Evolutionary conservation across 495 filamentous ascomycete genomes (phyloP).

Genomic region (Penicillium pancosmium): DNA sequence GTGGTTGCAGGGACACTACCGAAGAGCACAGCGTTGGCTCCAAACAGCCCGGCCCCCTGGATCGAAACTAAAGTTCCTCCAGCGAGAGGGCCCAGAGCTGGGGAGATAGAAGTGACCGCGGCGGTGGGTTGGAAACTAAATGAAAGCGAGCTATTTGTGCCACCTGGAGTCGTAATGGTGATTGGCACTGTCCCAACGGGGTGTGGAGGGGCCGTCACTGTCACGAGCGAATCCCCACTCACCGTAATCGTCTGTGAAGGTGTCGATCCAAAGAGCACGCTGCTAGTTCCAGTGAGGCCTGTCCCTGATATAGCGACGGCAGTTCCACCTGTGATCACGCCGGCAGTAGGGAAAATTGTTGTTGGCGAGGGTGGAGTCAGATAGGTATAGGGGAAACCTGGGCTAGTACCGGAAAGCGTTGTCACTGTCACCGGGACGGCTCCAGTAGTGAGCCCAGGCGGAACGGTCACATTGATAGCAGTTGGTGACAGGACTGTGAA

Average conservation of each 20-base stretch:
- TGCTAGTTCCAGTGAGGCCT: slow-evolving; percentile 1
- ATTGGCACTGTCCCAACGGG: slow-evolving; percentile 6
- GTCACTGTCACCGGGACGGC: not conserved
- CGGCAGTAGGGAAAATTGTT: not conserved
- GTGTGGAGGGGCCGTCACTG: not conserved
- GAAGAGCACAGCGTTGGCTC: not conserved
- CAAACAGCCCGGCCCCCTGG: not conserved
- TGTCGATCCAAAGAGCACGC: slow-evolving; percentile 7
- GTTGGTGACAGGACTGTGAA: slow-evolving; percentile 3
- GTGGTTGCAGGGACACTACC: not conserved
- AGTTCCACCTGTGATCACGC: slow-evolving; percentile 4
- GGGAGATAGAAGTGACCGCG: not conserved
- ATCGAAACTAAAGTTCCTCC: not conserved
- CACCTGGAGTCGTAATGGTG: slow-evolving; percentile 10
- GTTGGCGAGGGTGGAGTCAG: not conserved
- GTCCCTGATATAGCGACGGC: not conserved
- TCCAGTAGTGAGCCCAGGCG: not conserved
- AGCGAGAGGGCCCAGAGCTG: not conserved
- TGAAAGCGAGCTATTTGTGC: slow-evolving; percentile 8
- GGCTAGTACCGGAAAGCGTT: not conserved
- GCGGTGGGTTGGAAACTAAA: slow-evolving; percentile 5
- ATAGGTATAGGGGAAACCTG: not conserved
- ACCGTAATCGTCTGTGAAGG: slow-evolving; percentile 7
- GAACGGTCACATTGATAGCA: slow-evolving; percentile 1
- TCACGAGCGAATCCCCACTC: not conserved